Evolutionary conservation across 495 filamentous ascomycete genomes (phyloP).

Genomic region (Chaetomium fimeti): DNA sequence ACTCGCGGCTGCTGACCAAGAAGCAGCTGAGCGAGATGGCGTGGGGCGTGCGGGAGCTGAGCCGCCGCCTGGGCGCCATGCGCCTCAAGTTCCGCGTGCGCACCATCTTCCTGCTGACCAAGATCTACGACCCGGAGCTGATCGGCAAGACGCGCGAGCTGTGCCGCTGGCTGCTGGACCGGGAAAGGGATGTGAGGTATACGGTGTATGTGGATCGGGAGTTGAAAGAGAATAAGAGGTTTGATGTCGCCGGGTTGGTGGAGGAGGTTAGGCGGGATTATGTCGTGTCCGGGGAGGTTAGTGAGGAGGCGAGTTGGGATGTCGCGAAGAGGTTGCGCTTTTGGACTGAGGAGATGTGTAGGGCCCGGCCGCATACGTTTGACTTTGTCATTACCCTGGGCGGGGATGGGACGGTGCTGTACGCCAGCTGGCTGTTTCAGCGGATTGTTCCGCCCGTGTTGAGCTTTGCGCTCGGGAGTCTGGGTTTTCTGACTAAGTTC

Average conservation of each 20-base stretch:
- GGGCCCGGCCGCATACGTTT: constrained; percentile 75
- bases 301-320: constrained; percentile 46
- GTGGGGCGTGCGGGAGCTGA: constrained; percentile 86
- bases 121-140: constrained; percentile 80
- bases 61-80: constrained; percentile 77
- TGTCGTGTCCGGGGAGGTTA: constrained; percentile 26
- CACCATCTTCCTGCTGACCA: constrained; percentile 84
- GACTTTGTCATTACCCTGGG: constrained; percentile 93
- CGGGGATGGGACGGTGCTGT: constrained; percentile 95
- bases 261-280: constrained; percentile 39
- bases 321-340: constrained; percentile 64
- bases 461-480: constrained; percentile 84
- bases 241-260: constrained; percentile 66
- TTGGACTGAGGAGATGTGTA: constrained; percentile 79
- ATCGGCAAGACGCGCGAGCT: constrained; percentile 75
- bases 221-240: constrained; percentile 64
- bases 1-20: constrained; percentile 74
- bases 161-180: constrained; percentile 79
- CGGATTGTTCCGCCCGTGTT: constrained; percentile 92
- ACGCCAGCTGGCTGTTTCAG: constrained; percentile 96
- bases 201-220: constrained; percentile 79
- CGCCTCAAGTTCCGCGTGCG: constrained; percentile 75
- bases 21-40: constrained; percentile 93
- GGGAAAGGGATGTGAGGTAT: constrained; percentile 64
- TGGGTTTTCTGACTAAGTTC: constrained; percentile 96